phyloP scores from a whole-genome alignment of 1,139 yeast genomes.

The Sugiyamaella neomexicana region DNA sequence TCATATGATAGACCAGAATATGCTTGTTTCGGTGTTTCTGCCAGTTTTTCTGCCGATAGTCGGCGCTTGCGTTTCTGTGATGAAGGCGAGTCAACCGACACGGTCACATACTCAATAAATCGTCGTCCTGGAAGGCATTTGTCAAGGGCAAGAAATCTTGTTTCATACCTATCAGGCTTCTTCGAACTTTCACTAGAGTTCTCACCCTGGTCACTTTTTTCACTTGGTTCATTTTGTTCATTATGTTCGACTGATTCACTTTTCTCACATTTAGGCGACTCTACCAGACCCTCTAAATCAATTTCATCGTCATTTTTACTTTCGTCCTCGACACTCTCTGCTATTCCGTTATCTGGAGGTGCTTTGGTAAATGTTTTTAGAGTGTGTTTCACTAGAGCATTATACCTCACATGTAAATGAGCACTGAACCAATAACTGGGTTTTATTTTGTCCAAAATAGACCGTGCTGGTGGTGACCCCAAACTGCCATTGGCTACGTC shows the following conservation, averaged over 20 bases:
- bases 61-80: slow-evolving; percentile 16
- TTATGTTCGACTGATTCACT: neutral
- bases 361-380: neutral
- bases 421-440: slow-evolving; percentile 87
- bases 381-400: slow-evolving; percentile 51
- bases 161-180: neutral
- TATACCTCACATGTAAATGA: slow-evolving; percentile 78
- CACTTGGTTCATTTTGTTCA: slow-evolving; percentile 13
- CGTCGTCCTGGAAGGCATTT: slow-evolving; percentile 69
- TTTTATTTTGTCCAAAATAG: slow-evolving; percentile 52
- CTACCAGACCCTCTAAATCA: slow-evolving; percentile 17
- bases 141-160: slow-evolving; percentile 72
- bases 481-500: slow-evolving; percentile 62
- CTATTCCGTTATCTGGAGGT: neutral
- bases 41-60: neutral
- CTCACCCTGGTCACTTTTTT: slow-evolving; percentile 29
- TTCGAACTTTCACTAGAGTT: neutral
- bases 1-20: slow-evolving; percentile 35
- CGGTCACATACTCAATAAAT: slow-evolving; percentile 49
- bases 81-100: slow-evolving; percentile 36
- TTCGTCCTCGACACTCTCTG: slow-evolving; percentile 19
- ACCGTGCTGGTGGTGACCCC: slow-evolving; percentile 75
- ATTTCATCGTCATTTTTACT: slow-evolving; percentile 28
- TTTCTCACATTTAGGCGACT: slow-evolving; percentile 1
- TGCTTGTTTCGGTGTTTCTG: neutral